Conservation (phyloP, 1,284 basidiomycete genomes). For the Puccinia triticina region DNA sequence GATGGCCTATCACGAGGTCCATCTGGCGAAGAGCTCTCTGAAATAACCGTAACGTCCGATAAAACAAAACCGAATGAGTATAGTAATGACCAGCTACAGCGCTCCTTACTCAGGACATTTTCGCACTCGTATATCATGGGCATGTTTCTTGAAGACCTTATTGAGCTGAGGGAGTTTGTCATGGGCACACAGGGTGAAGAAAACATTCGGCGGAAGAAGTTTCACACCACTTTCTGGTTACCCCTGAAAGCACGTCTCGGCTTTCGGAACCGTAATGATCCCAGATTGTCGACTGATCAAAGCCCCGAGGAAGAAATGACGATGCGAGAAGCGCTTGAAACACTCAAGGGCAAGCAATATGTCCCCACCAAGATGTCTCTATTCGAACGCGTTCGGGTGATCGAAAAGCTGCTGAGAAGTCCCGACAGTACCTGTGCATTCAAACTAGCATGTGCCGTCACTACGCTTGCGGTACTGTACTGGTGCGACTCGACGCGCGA, state of each 20-base stretch:
- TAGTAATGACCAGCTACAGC: background rate
- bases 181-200: background rate
- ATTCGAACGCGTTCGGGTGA: constrained; percentile 54
- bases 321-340: constrained; percentile 59
- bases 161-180: constrained; percentile 14
- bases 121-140: constrained; percentile 25
- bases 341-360: constrained; percentile 56
- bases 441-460: constrained; percentile 58
- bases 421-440: constrained; percentile 58
- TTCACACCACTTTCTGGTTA: constrained; percentile 60
- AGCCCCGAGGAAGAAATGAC: constrained; percentile 53
- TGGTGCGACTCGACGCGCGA: constrained; percentile 55
- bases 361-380: constrained; percentile 53
- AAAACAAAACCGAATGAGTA: background rate
- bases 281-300: background rate
- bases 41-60: background rate
- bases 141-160: constrained; percentile 17
- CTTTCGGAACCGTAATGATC: background rate
- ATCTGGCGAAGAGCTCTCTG: background rate
- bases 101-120: constrained; percentile 16
- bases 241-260: constrained; percentile 29
- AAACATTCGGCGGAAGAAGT: constrained; percentile 50
- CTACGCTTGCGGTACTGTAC: constrained; percentile 57
- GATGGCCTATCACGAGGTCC: background rate
- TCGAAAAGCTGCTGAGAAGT: constrained; percentile 56